These are phyloP conservation scores for Wakefieldia striispora DNA, from an alignment of 768 basidiomycete genomes.

Conservation along the genomic window DNA sequence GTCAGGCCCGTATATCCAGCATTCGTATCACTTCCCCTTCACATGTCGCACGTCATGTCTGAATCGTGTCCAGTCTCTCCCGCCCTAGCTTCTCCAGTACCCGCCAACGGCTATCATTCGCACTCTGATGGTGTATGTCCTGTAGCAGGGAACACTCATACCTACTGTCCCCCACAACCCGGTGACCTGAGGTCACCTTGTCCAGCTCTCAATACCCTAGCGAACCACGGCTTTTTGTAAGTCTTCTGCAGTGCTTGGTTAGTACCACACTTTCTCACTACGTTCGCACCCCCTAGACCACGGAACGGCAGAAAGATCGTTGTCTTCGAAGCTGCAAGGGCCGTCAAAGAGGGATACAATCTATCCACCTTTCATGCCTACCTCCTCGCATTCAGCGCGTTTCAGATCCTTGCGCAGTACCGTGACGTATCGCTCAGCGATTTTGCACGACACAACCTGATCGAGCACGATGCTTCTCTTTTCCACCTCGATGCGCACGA, in stretches of 20 bases:
- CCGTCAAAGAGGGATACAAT: conserved; percentile 49
- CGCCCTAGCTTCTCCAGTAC: conserved; percentile 1
- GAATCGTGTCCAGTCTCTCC: conserved; percentile 10
- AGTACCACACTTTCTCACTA: neutral
- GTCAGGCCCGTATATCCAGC: neutral
- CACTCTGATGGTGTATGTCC: conserved; percentile 37
- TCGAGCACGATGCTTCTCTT: conserved; percentile 63
- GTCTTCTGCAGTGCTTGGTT: conserved; percentile 22
- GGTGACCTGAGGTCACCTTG: conserved; percentile 65
- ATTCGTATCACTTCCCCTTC: neutral
- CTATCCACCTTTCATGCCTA: conserved; percentile 47
- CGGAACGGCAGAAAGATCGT: conserved; percentile 53
- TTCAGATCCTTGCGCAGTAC: conserved; percentile 39
- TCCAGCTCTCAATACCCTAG: conserved; percentile 71
- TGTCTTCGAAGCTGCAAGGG: conserved; percentile 37
- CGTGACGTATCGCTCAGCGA: conserved; percentile 37
- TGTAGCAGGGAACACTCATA: conserved; percentile 38
- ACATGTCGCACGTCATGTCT: conserved; percentile 8
- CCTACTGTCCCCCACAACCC: conserved; percentile 42
- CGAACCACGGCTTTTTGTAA: conserved; percentile 75
- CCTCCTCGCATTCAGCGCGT: conserved; percentile 47
- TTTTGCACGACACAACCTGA: conserved; percentile 45
- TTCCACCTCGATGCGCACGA: conserved; percentile 48
- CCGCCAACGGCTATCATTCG: conserved; percentile 13
- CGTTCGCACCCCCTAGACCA: conserved; percentile 38